Percentiles rank a stretch among this genome's conserved stretches.
phyloP scores from a whole-genome alignment of 306 rosid genomes.

The Dalbergia cultrata region DNA sequence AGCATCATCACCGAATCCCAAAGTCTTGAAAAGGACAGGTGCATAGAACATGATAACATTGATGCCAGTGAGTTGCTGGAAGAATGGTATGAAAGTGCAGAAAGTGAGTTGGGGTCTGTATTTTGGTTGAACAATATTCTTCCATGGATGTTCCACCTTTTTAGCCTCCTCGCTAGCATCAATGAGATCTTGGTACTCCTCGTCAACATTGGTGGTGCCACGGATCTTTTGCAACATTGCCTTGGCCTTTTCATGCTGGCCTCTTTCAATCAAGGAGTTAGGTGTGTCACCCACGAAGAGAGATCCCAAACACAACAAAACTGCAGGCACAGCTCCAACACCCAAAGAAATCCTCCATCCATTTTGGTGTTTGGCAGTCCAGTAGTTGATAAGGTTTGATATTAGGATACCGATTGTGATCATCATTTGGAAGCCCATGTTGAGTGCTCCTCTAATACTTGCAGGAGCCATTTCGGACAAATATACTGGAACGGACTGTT shows the following conservation, averaged over 20 bases:
- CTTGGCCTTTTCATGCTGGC: neutral
- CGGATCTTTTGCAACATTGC: constrained; percentile 2
- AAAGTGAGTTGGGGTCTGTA: constrained; percentile 38
- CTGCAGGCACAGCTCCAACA: neutral
- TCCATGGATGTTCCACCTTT: constrained; percentile 28
- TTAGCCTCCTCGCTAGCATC: constrained; percentile 24
- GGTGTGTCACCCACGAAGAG: constrained; percentile 14
- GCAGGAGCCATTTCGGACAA: constrained; percentile 26
- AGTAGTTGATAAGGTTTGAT: constrained; percentile 13
- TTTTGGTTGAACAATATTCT: neutral
- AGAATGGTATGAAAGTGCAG: neutral
- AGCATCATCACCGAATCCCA: constrained; percentile 32
- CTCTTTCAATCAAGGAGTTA: constrained; percentile 33
- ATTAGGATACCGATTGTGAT: constrained; percentile 25
- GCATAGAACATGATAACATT: constrained; percentile 41
- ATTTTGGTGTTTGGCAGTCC: neutral
- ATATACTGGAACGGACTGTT: constrained; percentile 22
- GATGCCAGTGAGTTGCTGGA: constrained; percentile 35
- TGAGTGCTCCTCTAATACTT: constrained; percentile 23
- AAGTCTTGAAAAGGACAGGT: constrained; percentile 8
- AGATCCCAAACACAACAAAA: neutral
- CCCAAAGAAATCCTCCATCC: constrained; percentile 34
- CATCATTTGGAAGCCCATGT: constrained; percentile 34
- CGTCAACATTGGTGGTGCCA: neutral
- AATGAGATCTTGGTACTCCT: constrained; percentile 23